These are phyloP conservation scores for Effrenium voratum DNA, from an alignment of 73 alveolate genomes.

Conservation along the genomic window DNA sequence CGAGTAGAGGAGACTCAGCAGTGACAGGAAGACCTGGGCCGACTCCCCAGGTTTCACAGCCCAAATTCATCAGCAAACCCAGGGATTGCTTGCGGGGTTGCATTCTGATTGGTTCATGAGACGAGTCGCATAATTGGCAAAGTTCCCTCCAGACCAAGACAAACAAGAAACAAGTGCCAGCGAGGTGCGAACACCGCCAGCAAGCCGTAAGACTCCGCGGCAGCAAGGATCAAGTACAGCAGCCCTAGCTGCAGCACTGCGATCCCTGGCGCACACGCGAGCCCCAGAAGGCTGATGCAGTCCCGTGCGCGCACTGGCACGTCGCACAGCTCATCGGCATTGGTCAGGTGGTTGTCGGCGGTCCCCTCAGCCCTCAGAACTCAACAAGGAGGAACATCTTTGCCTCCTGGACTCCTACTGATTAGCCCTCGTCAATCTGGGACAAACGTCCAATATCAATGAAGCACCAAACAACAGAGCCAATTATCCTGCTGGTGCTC, in stretches of 20 bases:
- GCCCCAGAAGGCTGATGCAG: background rate
- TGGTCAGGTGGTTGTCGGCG: background rate
- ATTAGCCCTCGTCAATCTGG: too few species aligned
- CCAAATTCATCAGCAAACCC: too few species aligned
- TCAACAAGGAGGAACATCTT: background rate
- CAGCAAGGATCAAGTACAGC: background rate
- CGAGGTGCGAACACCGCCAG: background rate
- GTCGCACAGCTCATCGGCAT: background rate
- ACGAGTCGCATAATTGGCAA: too few species aligned
- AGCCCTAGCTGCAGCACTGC: background rate
- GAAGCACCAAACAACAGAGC: too few species aligned
- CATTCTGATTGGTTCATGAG: too few species aligned
- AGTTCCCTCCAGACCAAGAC: too few species aligned
- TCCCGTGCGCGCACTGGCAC: slow-evolving; percentile 4
- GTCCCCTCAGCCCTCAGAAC: background rate
- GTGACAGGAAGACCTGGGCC: slow-evolving; percentile 25
- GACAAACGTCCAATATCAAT: too few species aligned
- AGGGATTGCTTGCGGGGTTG: too few species aligned
- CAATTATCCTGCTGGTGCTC: too few species aligned
- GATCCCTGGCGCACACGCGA: slow-evolving; percentile 39
- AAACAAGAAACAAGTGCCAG: too few species aligned
- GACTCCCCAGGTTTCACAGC: too few species aligned
- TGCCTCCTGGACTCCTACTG: too few species aligned
- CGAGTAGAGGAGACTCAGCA: background rate
- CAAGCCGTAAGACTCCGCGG: background rate